Percentiles rank a stretch among this genome's conserved stretches.
These are phyloP conservation scores for Megacollybia marginata DNA, from an alignment of 768 basidiomycete species.

Conservation along the genomic window DNA sequence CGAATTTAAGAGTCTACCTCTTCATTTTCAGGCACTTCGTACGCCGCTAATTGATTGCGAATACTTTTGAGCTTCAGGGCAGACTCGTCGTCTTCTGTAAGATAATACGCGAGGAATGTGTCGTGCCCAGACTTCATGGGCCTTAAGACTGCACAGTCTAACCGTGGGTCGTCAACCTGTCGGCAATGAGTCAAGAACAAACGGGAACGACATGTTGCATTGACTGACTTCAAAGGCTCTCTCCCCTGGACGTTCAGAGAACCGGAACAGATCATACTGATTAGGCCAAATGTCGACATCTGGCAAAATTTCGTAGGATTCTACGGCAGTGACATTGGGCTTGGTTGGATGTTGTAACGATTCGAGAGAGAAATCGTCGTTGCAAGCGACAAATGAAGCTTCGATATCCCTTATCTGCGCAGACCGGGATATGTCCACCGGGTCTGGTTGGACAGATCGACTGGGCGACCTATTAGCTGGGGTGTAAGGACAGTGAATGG, in stretches of 20 bases:
- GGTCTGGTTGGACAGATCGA: slow-evolving; percentile 37
- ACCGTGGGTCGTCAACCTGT: slow-evolving; percentile 68
- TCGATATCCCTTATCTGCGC: slow-evolving; percentile 79
- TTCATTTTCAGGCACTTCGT: slow-evolving; percentile 44
- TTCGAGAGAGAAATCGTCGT: slow-evolving; percentile 51
- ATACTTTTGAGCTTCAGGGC: slow-evolving; percentile 60
- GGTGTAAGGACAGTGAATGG: neutral
- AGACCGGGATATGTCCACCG: slow-evolving; percentile 64
- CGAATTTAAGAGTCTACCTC: slow-evolving; percentile 31
- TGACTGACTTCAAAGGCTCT: slow-evolving; percentile 53
- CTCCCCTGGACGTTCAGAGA: slow-evolving; percentile 84
- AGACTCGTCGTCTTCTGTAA: slow-evolving; percentile 68
- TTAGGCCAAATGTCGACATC: slow-evolving; percentile 87
- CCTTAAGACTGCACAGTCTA: slow-evolving; percentile 80
- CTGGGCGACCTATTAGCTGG: slow-evolving; percentile 16
- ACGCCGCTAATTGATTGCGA: slow-evolving; percentile 33
- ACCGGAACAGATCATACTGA: slow-evolving; percentile 81
- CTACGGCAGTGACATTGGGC: slow-evolving; percentile 63
- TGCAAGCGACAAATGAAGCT: slow-evolving; percentile 60
- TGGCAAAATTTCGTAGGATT: slow-evolving; percentile 77
- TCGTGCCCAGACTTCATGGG: slow-evolving; percentile 88
- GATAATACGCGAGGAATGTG: slow-evolving; percentile 81
- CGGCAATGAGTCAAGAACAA: neutral
- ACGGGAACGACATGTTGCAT: neutral
- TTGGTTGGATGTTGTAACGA: slow-evolving; percentile 74